Conservation (phyloP, 202 grass and related monocot species). For the Schoenoplectus triqueter region DNA sequence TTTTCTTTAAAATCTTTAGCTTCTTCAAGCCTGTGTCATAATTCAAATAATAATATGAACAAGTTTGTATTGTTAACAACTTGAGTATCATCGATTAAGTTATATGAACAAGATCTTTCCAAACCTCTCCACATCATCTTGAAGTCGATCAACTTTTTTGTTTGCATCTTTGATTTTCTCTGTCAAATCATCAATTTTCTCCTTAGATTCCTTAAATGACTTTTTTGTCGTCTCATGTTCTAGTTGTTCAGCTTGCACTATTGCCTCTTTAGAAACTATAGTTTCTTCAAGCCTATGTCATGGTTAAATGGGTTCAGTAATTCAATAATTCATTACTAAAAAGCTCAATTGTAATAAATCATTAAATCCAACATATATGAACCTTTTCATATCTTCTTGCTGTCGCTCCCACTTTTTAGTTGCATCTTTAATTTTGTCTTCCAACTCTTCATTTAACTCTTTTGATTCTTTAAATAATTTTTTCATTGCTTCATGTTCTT, state of each 20-base stretch:
- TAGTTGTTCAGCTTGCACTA: conserved; percentile 57
- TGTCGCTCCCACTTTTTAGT: conserved; percentile 53
- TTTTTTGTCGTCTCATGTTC: conserved; percentile 57
- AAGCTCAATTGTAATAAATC: conserved; percentile 38
- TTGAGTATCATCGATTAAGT: conserved; percentile 24
- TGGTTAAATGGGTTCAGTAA: conserved; percentile 45
- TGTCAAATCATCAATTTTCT: conserved; percentile 51
- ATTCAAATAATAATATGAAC: not conserved
- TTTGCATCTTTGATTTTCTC: conserved; percentile 56
- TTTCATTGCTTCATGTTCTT: conserved; percentile 63
- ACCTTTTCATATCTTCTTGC: conserved; percentile 60
- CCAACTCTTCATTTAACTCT: conserved; percentile 56
- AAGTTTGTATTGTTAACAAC: not conserved
- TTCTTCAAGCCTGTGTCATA: conserved; percentile 51
- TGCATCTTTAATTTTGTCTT: conserved; percentile 60
- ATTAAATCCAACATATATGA: conserved; percentile 36
- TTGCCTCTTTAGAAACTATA: conserved; percentile 48
- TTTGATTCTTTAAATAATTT: conserved; percentile 55
- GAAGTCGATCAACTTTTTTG: conserved; percentile 55
- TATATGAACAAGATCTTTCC: conserved; percentile 40
- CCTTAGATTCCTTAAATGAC: conserved; percentile 52
- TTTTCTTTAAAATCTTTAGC: conserved; percentile 52
- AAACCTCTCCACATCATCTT: conserved; percentile 73
- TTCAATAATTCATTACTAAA: conserved; percentile 5
- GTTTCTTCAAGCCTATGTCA: conserved; percentile 70